Evolutionary conservation across 768 basidiomycete species (phyloP).

Genomic region (Royoungia palumana): DNA sequence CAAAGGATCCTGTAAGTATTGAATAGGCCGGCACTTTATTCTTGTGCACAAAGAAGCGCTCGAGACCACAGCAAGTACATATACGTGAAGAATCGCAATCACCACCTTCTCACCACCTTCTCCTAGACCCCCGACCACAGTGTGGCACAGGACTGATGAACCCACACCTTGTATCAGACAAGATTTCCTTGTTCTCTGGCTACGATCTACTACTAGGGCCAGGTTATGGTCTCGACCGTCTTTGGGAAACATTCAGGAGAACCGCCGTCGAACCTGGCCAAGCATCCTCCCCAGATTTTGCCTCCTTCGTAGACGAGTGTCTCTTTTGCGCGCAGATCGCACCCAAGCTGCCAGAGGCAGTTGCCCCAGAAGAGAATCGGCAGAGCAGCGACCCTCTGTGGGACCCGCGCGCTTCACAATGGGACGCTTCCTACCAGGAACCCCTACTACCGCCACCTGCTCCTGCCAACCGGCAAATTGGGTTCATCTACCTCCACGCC

Average conservation of each 20-base stretch:
- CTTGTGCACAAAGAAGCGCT: conserved; percentile 8
- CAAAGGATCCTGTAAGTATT: neutral
- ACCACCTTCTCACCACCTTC: neutral
- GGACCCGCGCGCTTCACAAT: neutral
- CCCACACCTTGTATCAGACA: conserved; percentile 8
- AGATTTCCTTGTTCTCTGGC: conserved; percentile 8
- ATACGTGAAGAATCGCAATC: conserved; percentile 9
- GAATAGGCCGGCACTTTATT: no score
- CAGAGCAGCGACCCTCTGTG: neutral
- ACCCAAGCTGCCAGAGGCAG: neutral
- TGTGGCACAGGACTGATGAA: conserved; percentile 5
- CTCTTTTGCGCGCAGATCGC: conserved; percentile 26
- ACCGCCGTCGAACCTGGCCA: conserved; percentile 29
- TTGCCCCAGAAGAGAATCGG: no score
- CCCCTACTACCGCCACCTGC: accelerated
- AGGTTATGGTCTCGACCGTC: neutral
- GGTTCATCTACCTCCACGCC: conserved; percentile 28
- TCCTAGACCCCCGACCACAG: neutral
- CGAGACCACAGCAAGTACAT: conserved; percentile 16
- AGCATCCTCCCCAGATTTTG: conserved; percentile 17
- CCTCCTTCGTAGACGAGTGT: conserved; percentile 29
- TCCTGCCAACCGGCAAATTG: neutral
- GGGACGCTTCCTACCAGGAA: neutral
- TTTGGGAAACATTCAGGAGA: conserved; percentile 24
- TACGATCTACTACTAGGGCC: neutral